These are phyloP conservation scores for Euphorbia lathyris DNA, from an alignment of 345 rosid species.

Conservation along the genomic window DNA sequence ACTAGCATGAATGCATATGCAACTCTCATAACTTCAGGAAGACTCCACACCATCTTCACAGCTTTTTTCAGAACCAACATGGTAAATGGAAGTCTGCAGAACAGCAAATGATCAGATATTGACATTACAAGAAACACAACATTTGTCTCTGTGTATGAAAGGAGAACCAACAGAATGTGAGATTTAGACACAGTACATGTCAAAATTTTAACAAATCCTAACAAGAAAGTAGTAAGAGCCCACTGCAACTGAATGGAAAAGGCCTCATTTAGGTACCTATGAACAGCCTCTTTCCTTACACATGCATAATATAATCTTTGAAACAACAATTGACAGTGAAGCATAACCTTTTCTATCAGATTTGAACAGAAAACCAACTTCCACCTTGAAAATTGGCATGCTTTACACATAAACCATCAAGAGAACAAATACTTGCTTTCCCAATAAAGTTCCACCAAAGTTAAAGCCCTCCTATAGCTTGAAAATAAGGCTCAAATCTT, in stretches of 20 bases:
- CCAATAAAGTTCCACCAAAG: not conserved
- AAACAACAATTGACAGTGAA: not conserved
- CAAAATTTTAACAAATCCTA: not conserved
- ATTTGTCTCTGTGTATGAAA: not conserved
- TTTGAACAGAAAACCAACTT: not conserved
- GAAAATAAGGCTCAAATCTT: not conserved
- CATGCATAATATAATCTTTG: constrained; percentile 6
- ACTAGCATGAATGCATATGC: constrained; percentile 71
- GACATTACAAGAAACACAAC: constrained; percentile 5
- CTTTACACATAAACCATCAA: not conserved
- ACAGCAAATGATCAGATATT: constrained; percentile 25
- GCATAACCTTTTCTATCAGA: not conserved
- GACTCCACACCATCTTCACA: constrained; percentile 81
- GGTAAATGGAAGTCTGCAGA: constrained; percentile 79
- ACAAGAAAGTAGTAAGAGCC: not conserved
- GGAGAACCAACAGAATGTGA: not conserved
- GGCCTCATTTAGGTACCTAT: not conserved
- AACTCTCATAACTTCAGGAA: constrained; percentile 79
- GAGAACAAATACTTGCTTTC: not conserved
- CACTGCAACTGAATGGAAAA: not conserved
- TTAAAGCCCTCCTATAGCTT: not conserved
- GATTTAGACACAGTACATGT: not conserved
- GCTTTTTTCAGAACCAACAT: constrained; percentile 79
- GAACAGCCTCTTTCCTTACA: not conserved
- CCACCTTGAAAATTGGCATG: not conserved